Evolutionary conservation across 805 yeast genomes (phyloP).

Genomic region (Saturnispora sekii): DNA sequence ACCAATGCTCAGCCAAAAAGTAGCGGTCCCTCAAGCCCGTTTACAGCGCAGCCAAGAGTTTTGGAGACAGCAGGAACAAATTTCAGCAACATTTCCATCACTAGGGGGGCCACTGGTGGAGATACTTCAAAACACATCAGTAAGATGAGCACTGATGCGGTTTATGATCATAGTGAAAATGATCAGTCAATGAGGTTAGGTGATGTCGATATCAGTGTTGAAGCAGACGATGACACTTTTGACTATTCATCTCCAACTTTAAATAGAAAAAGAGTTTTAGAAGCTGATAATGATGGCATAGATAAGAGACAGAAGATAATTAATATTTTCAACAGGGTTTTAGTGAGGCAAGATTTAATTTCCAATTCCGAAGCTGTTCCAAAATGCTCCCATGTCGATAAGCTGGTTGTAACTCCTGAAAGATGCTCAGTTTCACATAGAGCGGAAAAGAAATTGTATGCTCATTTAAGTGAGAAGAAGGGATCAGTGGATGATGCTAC

Average conservation of each 20-base stretch:
- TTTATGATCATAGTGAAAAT: neutral
- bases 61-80: constrained; percentile 6
- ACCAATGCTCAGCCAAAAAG: neutral
- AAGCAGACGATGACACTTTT: neutral
- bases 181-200: neutral
- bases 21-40: constrained; percentile 2
- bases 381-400: no score
- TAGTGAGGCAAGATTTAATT: neutral
- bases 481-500: neutral
- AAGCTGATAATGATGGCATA: neutral
- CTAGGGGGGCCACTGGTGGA: constrained; percentile 4
- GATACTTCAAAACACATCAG: constrained; percentile 2
- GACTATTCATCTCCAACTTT: constrained; percentile 3
- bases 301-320: neutral
- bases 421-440: no score
- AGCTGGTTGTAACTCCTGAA: no score
- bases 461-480: neutral
- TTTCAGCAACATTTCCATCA: neutral
- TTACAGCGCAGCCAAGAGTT: constrained; percentile 3
- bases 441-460: neutral
- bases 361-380: no score
- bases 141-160: neutral
- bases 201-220: constrained; percentile 2
- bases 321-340: neutral
- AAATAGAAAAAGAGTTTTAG: neutral